Evolutionary conservation across 108 stramenopile species (phyloP).

Genomic region (Cyclotella sp.): DNA sequence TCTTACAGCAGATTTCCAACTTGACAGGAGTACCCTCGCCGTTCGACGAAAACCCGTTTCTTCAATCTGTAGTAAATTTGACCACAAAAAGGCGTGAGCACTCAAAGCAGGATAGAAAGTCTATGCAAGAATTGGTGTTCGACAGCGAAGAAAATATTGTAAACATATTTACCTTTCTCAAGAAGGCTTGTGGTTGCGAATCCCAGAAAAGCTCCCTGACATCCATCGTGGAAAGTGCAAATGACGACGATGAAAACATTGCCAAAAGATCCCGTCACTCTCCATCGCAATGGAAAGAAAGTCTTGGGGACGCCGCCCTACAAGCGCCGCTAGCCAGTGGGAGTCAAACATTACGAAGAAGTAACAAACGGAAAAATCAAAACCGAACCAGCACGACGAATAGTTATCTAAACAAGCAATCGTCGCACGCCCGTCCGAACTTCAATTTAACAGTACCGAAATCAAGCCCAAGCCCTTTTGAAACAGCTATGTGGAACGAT

Average conservation of each 20-base stretch:
- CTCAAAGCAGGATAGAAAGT: slow-evolving; percentile 31
- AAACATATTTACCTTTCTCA: slow-evolving; percentile 36
- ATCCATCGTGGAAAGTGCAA: slow-evolving; percentile 4
- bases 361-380: slow-evolving; percentile 43
- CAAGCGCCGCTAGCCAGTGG: slow-evolving; percentile 1
- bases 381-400: not conserved
- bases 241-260: slow-evolving; percentile 13
- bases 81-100: slow-evolving; percentile 22
- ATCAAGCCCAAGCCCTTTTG: slow-evolving; percentile 78
- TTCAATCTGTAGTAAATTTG: slow-evolving; percentile 52
- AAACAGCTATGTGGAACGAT: slow-evolving; percentile 60
- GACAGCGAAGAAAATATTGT: slow-evolving; percentile 31
- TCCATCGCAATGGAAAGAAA: slow-evolving; percentile 17
- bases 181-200: slow-evolving; percentile 11
- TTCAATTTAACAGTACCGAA: slow-evolving; percentile 39
- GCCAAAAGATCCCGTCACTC: not conserved
- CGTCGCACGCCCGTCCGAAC: slow-evolving; percentile 16
- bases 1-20: slow-evolving; percentile 56
- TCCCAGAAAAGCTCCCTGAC: not conserved
- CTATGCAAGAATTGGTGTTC: slow-evolving; percentile 52
- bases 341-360: slow-evolving; percentile 34
- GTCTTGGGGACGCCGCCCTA: not conserved
- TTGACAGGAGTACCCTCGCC: slow-evolving; percentile 57
- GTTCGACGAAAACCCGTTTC: slow-evolving; percentile 63
- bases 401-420: slow-evolving; percentile 13